A percentile compares a stretch with the other conserved stretches of the same genome.
Evolutionary conservation across 2,329 filamentous ascomycete genomes (phyloP).

Genomic region (Penicillium capsulatum): DNA sequence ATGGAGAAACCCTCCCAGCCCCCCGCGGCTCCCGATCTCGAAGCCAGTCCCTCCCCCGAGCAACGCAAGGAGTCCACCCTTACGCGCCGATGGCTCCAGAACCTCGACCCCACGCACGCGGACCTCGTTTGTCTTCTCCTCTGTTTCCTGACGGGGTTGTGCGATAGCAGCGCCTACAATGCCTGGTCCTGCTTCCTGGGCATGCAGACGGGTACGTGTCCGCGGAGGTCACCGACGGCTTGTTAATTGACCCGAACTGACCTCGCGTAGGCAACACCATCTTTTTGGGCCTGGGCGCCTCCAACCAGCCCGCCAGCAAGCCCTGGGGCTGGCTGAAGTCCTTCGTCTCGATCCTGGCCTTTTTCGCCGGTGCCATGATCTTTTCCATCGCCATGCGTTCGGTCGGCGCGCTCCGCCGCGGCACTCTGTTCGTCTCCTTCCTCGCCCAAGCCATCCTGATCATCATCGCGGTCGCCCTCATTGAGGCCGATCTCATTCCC

Average conservation of each 20-base stretch:
- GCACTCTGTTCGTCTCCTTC: slow-evolving; percentile 42
- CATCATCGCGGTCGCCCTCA: slow-evolving; percentile 39
- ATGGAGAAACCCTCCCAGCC: slow-evolving; percentile 20
- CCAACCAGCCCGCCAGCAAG: slow-evolving; percentile 36
- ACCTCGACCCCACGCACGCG: slow-evolving; percentile 30
- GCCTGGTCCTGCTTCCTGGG: slow-evolving; percentile 47
- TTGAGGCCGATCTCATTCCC: slow-evolving; percentile 39
- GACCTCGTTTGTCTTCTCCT: slow-evolving; percentile 40
- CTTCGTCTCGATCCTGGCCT: slow-evolving; percentile 40
- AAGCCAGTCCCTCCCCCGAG: slow-evolving; percentile 15
- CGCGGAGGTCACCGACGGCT: neutral
- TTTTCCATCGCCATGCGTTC: slow-evolving; percentile 39
- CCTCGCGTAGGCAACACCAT: slow-evolving; percentile 41
- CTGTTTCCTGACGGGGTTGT: slow-evolving; percentile 42
- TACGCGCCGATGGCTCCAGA: slow-evolving; percentile 28
- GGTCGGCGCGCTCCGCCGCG: slow-evolving; percentile 32
- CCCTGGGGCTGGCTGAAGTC: slow-evolving; percentile 45
- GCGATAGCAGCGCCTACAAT: slow-evolving; percentile 45
- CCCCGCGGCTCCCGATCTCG: slow-evolving; percentile 17
- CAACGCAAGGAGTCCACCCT: slow-evolving; percentile 11
- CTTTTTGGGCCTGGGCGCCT: slow-evolving; percentile 45
- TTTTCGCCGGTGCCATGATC: slow-evolving; percentile 41
- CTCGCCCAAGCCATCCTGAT: slow-evolving; percentile 38
- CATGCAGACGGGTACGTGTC: slow-evolving; percentile 46
- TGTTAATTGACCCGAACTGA: slow-evolving; percentile 1